A percentile compares a stretch with the other conserved stretches of the same genome.
Evolutionary conservation across 768 basidiomycete species (phyloP).

Genomic region (Trametes sanguinea): DNA sequence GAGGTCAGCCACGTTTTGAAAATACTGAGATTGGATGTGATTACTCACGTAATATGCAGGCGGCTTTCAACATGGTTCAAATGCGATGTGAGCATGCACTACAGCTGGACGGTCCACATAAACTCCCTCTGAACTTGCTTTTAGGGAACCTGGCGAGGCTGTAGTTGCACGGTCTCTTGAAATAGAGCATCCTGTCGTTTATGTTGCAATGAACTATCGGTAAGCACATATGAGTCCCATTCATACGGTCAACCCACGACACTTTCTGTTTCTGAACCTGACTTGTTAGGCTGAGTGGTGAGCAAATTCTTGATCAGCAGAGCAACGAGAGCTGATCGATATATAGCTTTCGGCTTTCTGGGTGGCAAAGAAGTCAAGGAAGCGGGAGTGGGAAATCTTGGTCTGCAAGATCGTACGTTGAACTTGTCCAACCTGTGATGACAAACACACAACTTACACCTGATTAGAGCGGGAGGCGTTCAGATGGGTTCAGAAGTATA

Average conservation of each 20-base stretch:
- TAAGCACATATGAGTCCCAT: conserved; percentile 4
- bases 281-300: background rate
- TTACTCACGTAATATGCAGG: background rate
- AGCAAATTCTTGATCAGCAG: too few relatives aligned
- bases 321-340: background rate
- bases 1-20: background rate
- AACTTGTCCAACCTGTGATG: conserved; percentile 31
- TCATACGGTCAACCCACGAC: background rate
- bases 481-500: conserved; percentile 46
- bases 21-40: background rate
- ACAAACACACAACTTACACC: background rate
- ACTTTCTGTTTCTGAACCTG: too few relatives aligned
- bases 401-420: conserved; percentile 43
- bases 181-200: conserved; percentile 47
- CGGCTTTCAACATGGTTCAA: conserved; percentile 3
- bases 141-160: conserved; percentile 43
- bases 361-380: conserved; percentile 27
- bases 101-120: background rate
- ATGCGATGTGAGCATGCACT: background rate
- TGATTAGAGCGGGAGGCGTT: conserved; percentile 40
- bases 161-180: conserved; percentile 48
- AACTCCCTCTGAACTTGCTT: background rate
- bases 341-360: conserved; percentile 27
- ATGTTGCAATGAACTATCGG: conserved; percentile 59
- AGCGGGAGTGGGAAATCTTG: conserved; percentile 35